Percentiles rank a stretch among this genome's conserved stretches.
Conservation (phyloP, 768 basidiomycete species). For the Trametopsis cervina region DNA sequence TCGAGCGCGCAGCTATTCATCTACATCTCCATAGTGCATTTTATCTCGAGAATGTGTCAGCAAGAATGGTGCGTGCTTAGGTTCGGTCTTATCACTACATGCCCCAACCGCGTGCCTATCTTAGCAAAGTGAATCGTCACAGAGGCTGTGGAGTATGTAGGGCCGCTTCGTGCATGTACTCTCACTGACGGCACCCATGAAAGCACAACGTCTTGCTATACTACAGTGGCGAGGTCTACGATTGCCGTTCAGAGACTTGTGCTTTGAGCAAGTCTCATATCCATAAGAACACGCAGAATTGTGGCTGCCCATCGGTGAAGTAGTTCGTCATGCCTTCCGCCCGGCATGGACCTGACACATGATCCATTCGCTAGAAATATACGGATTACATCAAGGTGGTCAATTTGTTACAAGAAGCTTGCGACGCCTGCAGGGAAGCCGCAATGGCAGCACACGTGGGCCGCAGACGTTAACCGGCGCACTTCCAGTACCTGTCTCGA, state of each 20-base stretch:
- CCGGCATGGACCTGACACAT: not conserved
- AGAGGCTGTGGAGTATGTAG: slow-evolving; percentile 21
- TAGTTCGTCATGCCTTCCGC: not conserved
- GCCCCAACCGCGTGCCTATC: not conserved
- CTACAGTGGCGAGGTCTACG: slow-evolving; percentile 50
- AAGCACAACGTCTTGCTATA: slow-evolving; percentile 63
- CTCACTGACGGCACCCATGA: slow-evolving; percentile 1
- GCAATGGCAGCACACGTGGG: slow-evolving; percentile 14
- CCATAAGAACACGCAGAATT: slow-evolving; percentile 53
- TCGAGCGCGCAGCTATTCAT: not conserved
- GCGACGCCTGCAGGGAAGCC: slow-evolving; percentile 43
- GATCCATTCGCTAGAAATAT: slow-evolving; percentile 14
- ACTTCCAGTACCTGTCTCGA: not conserved
- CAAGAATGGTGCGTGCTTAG: slow-evolving; percentile 18
- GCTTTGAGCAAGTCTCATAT: slow-evolving; percentile 48
- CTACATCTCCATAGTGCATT: not conserved
- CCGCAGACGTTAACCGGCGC: slow-evolving; percentile 4
- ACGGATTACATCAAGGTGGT: slow-evolving; percentile 47
- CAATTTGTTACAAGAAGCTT: slow-evolving; percentile 61
- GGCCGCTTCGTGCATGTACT: not conserved
- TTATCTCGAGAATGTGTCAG: slow-evolving; percentile 15
- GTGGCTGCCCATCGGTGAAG: slow-evolving; percentile 42
- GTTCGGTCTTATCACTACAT: not conserved
- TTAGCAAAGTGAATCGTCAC: slow-evolving; percentile 21
- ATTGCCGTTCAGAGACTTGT: slow-evolving; percentile 48